Base-by-base conservation (phyloP, 169 alveolate genomes). In the Theileria orientalis region DNA sequence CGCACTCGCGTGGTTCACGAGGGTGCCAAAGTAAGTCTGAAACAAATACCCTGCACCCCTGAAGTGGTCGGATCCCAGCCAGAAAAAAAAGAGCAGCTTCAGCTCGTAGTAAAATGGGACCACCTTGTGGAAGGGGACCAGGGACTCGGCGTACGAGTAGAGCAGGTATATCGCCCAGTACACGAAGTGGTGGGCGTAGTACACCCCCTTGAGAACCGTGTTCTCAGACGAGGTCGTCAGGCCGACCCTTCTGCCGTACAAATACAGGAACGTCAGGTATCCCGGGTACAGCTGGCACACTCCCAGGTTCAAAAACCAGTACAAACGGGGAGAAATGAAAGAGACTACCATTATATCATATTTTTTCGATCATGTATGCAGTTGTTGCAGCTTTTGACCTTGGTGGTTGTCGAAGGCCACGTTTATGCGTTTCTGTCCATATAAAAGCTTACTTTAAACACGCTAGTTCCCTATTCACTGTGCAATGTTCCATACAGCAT, bases 31-130 rank as follows among this genome's bases (percentile, higher is more conserved):
- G 62, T 74, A 74, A 19, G 67, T 72, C 52, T 82, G 85, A 72
- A 71, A 88, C 23, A 88, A 52, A 59, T 84, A 88, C 14, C 93
- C 93, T 13, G 93, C 91, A 13, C 93, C 93, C 63, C 84, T 87
- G 80, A 88, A 88, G 40, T 85, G 78, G 46, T 83, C 90, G 30
- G 89, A 82, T 49, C 74, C 85, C 54, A 88, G 83, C 93, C 93
- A 88, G 73, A 66, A 88, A 70, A 88, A 88, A 51, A 73, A 40
- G 71, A 83, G 60, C 75, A 88, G 67, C 56, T 88, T 88, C 23
- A 74, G 27, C 63, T 88, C 93, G 60, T 66, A 79, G 66, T 74
- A 88, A 67, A 84, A 76, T n/a, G 93, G 93, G 25, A 75, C 76
- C 71, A 64, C 61, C 19, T 83, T 13, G 56, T 69, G 74, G 3